Evolutionary conservation across 257 asterid species (phyloP).

Genomic region (Galeopsis tetrahit): DNA sequence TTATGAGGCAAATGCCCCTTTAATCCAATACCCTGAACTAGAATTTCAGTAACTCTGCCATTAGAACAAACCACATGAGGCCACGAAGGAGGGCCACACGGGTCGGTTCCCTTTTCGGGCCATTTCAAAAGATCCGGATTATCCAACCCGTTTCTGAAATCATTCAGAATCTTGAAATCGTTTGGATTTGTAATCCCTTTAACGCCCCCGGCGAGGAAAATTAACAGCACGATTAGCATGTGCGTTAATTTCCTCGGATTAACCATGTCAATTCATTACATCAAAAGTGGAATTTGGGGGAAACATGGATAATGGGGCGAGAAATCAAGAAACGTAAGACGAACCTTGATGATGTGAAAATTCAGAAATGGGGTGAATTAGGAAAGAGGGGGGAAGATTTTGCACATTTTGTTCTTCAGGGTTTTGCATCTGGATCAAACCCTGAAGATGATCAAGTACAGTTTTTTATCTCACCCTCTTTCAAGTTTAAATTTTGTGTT

Average conservation of each 20-base stretch:
- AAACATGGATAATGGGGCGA: neutral
- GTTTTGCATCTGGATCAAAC: conserved; percentile 39
- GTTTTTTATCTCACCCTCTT: conserved; percentile 7
- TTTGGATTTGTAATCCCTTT: conserved; percentile 52
- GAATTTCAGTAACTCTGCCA: conserved; percentile 77
- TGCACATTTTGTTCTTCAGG: conserved; percentile 24
- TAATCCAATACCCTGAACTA: conserved; percentile 65
- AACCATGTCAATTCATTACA: conserved; percentile 37
- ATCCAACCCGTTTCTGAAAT: conserved; percentile 60
- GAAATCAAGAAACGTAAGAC: conserved; percentile 25
- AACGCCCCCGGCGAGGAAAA: conserved; percentile 36
- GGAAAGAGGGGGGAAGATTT: conserved; percentile 5
- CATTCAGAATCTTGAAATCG: conserved; percentile 65
- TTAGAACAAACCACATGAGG: conserved; percentile 62
- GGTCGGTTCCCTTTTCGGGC: conserved; percentile 66
- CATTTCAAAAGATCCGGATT: conserved; percentile 66
- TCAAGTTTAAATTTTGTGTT: neutral
- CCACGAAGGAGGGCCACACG: conserved; percentile 85
- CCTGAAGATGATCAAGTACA: conserved; percentile 35
- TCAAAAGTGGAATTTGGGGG: conserved; percentile 29
- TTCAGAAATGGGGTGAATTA: neutral
- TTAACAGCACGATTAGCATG: conserved; percentile 35
- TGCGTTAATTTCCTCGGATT: conserved; percentile 37
- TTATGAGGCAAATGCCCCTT: conserved; percentile 69
- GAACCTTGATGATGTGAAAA: conserved; percentile 34